Percentiles rank a stretch among this genome's conserved stretches.
phyloP scores from a whole-genome alignment of 169 alveolate genomes.

The Eimeria acervulina region DNA sequence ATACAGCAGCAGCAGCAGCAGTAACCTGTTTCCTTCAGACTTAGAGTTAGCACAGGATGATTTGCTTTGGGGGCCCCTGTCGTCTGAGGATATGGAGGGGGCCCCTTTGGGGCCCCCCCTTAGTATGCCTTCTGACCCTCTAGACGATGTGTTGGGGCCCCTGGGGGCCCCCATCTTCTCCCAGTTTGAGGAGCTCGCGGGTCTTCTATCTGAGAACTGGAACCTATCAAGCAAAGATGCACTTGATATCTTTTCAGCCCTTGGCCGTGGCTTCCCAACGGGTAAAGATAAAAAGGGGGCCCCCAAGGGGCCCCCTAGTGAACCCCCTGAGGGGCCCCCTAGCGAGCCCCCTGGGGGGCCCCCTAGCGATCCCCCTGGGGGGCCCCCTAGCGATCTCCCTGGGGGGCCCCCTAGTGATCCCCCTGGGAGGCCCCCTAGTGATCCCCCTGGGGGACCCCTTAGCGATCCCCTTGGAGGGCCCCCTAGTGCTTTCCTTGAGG shows the following conservation, averaged over 20 bases:
- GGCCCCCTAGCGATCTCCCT: background rate
- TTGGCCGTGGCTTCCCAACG: too few relatives aligned
- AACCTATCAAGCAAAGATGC: background rate
- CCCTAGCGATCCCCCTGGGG: too few relatives aligned
- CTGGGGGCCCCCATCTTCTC: too few relatives aligned
- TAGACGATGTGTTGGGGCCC: background rate
- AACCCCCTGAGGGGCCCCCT: too few relatives aligned
- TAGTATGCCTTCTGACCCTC: background rate
- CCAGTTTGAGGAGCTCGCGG: background rate
- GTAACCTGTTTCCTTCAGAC: background rate
- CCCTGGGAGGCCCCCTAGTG: too few relatives aligned
- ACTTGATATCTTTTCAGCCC: background rate
- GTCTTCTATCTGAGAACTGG: background rate
- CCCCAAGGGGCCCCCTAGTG: too few relatives aligned
- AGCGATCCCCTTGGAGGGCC: background rate
- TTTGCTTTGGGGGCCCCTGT: background rate
- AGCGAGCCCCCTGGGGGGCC: too few relatives aligned
- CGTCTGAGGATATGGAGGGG: background rate
- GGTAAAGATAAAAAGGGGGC: too few relatives aligned
- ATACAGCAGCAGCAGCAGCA: slow-evolving; percentile 3
- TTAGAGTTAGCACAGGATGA: background rate
- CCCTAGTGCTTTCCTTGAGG: too few relatives aligned
- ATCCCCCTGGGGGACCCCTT: too few relatives aligned
- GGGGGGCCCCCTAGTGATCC: too few relatives aligned
- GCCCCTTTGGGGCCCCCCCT: background rate